Base-by-base conservation (phyloP, 2,329 filamentous ascomycete species). In the Penicillium decumbens region DNA sequence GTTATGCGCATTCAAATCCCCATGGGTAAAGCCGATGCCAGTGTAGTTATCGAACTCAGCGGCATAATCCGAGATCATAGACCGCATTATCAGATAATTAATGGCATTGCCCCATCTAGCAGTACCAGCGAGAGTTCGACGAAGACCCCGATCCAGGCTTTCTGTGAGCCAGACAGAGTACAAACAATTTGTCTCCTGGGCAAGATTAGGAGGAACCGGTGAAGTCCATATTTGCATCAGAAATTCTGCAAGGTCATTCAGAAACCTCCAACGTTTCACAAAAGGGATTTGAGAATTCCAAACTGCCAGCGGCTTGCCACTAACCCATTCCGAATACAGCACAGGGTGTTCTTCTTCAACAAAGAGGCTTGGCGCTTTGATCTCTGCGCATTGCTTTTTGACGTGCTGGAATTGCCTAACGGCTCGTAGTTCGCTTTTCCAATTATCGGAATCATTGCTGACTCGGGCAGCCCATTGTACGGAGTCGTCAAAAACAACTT, bases 1-100 rank as follows among this genome's bases (percentile, higher is more conserved):
- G 23, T 56, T 54, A 33, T 51, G 20, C 1, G 54, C 45, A 27
- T 56, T 54, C 35, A 56, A 23, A 41, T 56, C 56, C 10, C 50
- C 45, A 28, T 56, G 50, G n/a, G 41, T 10, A 47, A 59, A 53
- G 15, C 55, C 53, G 27, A 58, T n/a, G 10, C n/a, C 20, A 39
- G 32, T n/a, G 43, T 15, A 35, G 6, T 49, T 29, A 48, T 59
- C 54, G 38, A 51, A 49, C 2, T 49, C 45, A 24, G 47, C 48
- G 25, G 55, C 39, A 43, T 57, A 54, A 9, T 49, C 7, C 15
- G 49, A 41, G 27, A 59, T 50, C 53, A 59, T 56, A 23, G 56
- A 57, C 23, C 50, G 49, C 49, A 57, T 59, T 18, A 59, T 54
- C 15, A 57, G 49, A 45, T 57, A 57, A 28, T 57, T 25, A 24